Evolutionary conservation across 164 flowering plant species (phyloP).

Genomic region (Berberis thunbergii): DNA sequence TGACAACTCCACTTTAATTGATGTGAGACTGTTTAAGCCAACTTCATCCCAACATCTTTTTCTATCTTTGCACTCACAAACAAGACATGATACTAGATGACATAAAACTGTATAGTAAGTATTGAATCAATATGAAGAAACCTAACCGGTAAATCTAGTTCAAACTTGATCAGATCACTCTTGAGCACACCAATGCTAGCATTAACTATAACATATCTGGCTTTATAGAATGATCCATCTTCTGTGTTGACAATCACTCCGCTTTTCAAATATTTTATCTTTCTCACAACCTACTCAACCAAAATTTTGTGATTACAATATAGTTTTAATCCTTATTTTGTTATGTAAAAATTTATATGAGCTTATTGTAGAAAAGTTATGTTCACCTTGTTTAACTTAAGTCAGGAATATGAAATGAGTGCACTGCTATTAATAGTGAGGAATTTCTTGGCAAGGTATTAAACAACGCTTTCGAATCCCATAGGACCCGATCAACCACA

Average conservation of each 20-base stretch:
- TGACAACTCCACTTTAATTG: too few species aligned
- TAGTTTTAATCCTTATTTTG: not conserved
- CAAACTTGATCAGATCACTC: slow-evolving; percentile 27
- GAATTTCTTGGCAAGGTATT: slow-evolving; percentile 16
- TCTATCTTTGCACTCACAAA: slow-evolving; percentile 11
- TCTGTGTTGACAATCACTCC: slow-evolving; percentile 30
- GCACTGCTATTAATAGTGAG: slow-evolving; percentile 13
- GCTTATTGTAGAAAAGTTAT: not conserved
- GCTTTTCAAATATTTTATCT: slow-evolving; percentile 14
- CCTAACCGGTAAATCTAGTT: slow-evolving; percentile 28
- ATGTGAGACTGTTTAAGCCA: too few species aligned
- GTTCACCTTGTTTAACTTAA: slow-evolving; percentile 9
- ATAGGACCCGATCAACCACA: slow-evolving; percentile 21
- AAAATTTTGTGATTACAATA: not conserved
- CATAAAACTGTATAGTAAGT: not conserved
- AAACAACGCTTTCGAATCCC: slow-evolving; percentile 22
- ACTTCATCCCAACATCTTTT: not conserved
- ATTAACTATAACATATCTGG: slow-evolving; percentile 23
- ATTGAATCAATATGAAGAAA: not conserved
- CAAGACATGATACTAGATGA: not conserved
- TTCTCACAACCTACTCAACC: slow-evolving; percentile 23
- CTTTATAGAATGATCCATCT: slow-evolving; percentile 25
- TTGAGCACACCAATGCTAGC: slow-evolving; percentile 39
- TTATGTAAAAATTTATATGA: not conserved
- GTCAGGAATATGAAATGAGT: slow-evolving; percentile 15